Conservation (phyloP, 1,284 basidiomycete species). For the Agaricales sp. region DNA sequence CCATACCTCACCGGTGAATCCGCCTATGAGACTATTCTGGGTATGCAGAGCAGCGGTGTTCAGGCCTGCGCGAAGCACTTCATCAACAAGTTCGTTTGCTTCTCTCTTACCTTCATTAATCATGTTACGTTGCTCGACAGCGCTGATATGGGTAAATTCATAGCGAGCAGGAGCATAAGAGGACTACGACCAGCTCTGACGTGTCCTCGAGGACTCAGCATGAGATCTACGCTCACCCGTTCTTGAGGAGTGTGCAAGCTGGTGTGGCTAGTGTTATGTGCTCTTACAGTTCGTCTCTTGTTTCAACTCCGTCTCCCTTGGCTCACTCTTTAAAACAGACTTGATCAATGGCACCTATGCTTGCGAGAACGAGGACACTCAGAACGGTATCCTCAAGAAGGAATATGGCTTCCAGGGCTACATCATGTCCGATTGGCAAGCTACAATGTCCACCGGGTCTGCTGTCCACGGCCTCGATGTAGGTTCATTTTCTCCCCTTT, state of each 20-base stretch:
- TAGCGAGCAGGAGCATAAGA: slow-evolving; percentile 60
- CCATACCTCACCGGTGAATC: slow-evolving; percentile 68
- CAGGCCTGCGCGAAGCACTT: slow-evolving; percentile 81
- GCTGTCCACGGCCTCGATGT: slow-evolving; percentile 63
- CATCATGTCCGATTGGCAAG: slow-evolving; percentile 64
- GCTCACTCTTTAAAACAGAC: slow-evolving; percentile 22
- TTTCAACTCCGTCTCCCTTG: background rate
- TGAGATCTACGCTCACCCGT: slow-evolving; percentile 65
- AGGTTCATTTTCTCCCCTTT: slow-evolving; percentile 14
- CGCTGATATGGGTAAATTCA: too few relatives aligned
- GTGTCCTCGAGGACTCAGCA: slow-evolving; percentile 73
- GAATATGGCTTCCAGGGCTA: slow-evolving; percentile 74
- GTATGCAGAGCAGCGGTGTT: slow-evolving; percentile 62
- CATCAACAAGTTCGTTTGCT: slow-evolving; percentile 49
- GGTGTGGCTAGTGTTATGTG: slow-evolving; percentile 76
- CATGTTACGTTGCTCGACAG: slow-evolving; percentile 4
- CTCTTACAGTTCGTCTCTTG: slow-evolving; percentile 37
- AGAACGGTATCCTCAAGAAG: slow-evolving; percentile 73
- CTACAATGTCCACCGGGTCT: slow-evolving; percentile 43
- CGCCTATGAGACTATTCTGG: slow-evolving; percentile 66
- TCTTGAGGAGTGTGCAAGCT: slow-evolving; percentile 66
- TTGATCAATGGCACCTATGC: slow-evolving; percentile 70
- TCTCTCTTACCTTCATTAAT: slow-evolving; percentile 1
- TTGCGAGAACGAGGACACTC: slow-evolving; percentile 65
- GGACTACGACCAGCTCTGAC: slow-evolving; percentile 46